A percentile compares a stretch with the other conserved stretches of the same genome.
Evolutionary conservation across 345 rosid species (phyloP).

Genomic region (Jatropha curcas): DNA sequence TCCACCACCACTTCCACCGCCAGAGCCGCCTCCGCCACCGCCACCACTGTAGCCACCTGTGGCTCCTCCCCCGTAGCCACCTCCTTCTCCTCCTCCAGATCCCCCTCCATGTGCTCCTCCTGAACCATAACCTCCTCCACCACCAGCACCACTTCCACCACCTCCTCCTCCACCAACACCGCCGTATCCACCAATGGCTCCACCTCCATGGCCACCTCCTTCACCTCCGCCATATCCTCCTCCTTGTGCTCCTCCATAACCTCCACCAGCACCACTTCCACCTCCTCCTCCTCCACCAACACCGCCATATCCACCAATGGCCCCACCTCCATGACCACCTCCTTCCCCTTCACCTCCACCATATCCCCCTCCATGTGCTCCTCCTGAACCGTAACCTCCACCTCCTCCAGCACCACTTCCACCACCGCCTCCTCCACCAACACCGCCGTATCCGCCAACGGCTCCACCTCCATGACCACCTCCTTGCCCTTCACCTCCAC

Average conservation of each 20-base stretch:
- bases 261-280: conserved; percentile 24
- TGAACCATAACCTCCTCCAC: conserved; percentile 16
- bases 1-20: too few relatives aligned
- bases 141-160: conserved; percentile 26
- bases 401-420: conserved; percentile 1
- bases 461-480: conserved; percentile 8
- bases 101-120: conserved; percentile 24
- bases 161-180: conserved; percentile 28
- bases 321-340: conserved; percentile 28
- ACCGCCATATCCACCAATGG: conserved; percentile 29
- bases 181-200: conserved; percentile 18
- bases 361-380: conserved; percentile 10
- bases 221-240: conserved; percentile 30
- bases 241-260: conserved; percentile 13
- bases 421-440: not conserved
- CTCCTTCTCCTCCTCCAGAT: conserved; percentile 24
- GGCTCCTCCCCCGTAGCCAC: too few relatives aligned
- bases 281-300: conserved; percentile 17
- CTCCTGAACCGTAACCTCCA: conserved; percentile 23
- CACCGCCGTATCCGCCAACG: not conserved
- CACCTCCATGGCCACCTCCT: conserved; percentile 32
- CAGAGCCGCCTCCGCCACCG: conserved; percentile 32
- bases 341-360: conserved; percentile 26
- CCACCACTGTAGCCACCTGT: conserved; percentile 15
- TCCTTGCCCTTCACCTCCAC: conserved; percentile 15